Evolutionary conservation across 2,329 filamentous ascomycete species (phyloP), one percentile per base, ranked within the genome.

Genomic region (Talaromyces sp.): DNA sequence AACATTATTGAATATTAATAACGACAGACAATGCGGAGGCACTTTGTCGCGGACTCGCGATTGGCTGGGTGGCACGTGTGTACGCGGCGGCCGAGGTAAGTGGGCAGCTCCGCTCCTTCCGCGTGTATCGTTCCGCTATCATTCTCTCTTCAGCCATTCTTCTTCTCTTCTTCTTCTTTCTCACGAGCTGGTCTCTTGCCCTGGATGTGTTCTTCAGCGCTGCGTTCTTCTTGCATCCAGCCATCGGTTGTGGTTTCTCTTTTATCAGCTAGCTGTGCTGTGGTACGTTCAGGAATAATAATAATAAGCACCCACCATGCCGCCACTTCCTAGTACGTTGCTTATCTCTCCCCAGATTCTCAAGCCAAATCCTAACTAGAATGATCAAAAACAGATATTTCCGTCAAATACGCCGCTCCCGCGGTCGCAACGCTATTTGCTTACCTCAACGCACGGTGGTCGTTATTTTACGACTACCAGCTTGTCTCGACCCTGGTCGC

Each of bases 361-460:
- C 43, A 57, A 41, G 19, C 5, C 35, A 38, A 17, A 38, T 38
- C 5, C 35, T 13, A 21, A 55, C 51, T 29, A 10, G 31, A 60
- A 46, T 8, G 14, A 19, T 13, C 26, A 31, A 13, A 55, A 21
- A 55, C 11, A 77, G 72, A 71, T 59, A 61, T 78, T 35, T 73
- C 77, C 19, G 65, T 77, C 50, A 66, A 72, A 51, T 62, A 79
- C 46, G 79, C 85, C 7, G 77, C 82, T 29, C 86, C 89, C 19
- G 87, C 87, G 17, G 82, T 85, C 51, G 81, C 83, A 31, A 88
- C 89, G 4, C 82, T 83, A 4, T 77, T 89, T n/a, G 89, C 90
- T 32, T 96, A 96, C 72, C 74, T 93, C 66, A 91, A 95, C 70
- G 91, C 89, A 49, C 86, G 84, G 71, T 82, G 82, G 61, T 81